Evolutionary conservation across 2,329 filamentous ascomycete genomes (phyloP).

Genomic region (Lachnellula suecica): DNA sequence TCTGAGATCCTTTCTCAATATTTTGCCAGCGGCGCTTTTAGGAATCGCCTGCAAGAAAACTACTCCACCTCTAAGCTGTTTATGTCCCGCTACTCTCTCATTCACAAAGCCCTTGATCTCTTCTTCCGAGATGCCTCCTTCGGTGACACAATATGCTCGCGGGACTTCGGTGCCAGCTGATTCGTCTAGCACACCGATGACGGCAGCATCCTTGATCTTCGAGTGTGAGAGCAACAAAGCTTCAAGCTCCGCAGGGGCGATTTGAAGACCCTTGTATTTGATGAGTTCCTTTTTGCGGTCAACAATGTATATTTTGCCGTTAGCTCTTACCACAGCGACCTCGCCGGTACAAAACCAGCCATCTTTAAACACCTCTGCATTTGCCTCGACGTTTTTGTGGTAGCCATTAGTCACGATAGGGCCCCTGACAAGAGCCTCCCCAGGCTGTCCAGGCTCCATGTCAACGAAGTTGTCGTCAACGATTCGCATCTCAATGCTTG

Average conservation of each 20-base stretch:
- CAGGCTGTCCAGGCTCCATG: constrained; percentile 24
- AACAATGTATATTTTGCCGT: constrained; percentile 83
- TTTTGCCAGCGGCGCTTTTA: constrained; percentile 60
- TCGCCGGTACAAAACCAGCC: constrained; percentile 95
- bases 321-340: constrained; percentile 72
- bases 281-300: constrained; percentile 54
- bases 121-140: constrained; percentile 28
- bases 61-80: constrained; percentile 68
- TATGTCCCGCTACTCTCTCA: constrained; percentile 60
- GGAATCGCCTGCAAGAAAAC: constrained; percentile 63
- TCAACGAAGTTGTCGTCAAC: constrained; percentile 18
- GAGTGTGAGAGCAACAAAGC: neutral
- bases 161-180: constrained; percentile 67
- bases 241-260: constrained; percentile 46
- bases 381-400: constrained; percentile 34
- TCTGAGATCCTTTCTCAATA: constrained; percentile 43
- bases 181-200: constrained; percentile 55
- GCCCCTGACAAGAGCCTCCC: constrained; percentile 24
- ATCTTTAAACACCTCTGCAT: constrained; percentile 33
- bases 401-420: constrained; percentile 39
- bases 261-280: constrained; percentile 46
- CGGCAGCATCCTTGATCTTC: neutral
- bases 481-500: constrained; percentile 10
- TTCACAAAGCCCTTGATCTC: constrained; percentile 57
- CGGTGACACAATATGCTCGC: constrained; percentile 58